Evolutionary conservation across 2,329 filamentous ascomycete genomes (phyloP).

Genomic region (Trichoderma hamatum): DNA sequence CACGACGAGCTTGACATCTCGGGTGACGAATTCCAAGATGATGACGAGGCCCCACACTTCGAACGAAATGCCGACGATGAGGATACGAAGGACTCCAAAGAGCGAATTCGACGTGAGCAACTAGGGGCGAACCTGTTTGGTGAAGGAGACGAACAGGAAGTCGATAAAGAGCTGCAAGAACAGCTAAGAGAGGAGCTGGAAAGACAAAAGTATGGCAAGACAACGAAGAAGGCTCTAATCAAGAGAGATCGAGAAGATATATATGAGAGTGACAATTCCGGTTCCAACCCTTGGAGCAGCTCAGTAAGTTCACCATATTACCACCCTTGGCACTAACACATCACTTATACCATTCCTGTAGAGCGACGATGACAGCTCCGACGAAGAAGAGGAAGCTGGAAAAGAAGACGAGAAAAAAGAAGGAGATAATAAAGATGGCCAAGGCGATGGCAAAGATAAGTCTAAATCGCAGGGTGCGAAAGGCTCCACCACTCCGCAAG

Average conservation of each 20-base stretch:
- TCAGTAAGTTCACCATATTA: constrained; percentile 37
- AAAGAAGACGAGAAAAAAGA: constrained; percentile 52
- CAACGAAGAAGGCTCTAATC: constrained; percentile 76
- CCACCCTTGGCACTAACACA: neutral
- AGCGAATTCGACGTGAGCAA: constrained; percentile 76
- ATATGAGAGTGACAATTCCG: constrained; percentile 71
- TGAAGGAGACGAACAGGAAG: constrained; percentile 67
- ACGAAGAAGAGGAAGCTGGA: constrained; percentile 43
- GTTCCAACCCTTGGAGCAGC: constrained; percentile 48
- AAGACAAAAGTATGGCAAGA: constrained; percentile 72
- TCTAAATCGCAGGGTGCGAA: constrained; percentile 62
- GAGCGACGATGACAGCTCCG: constrained; percentile 54
- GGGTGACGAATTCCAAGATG: constrained; percentile 80
- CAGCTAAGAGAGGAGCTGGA: constrained; percentile 69
- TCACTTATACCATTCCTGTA: constrained; percentile 31
- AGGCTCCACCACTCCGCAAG: constrained; percentile 62
- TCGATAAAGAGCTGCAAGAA: constrained; percentile 74
- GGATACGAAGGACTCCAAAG: constrained; percentile 71
- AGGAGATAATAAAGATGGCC: constrained; percentile 60
- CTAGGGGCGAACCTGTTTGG: constrained; percentile 85
- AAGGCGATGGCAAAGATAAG: constrained; percentile 59
- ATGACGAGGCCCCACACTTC: constrained; percentile 77
- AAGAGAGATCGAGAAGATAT: constrained; percentile 86
- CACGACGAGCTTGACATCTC: constrained; percentile 71
- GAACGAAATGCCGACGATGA: constrained; percentile 84